phyloP scores from a whole-genome alignment of 371 early-diverging fungal species.

The Rhizopus delemar region DNA sequence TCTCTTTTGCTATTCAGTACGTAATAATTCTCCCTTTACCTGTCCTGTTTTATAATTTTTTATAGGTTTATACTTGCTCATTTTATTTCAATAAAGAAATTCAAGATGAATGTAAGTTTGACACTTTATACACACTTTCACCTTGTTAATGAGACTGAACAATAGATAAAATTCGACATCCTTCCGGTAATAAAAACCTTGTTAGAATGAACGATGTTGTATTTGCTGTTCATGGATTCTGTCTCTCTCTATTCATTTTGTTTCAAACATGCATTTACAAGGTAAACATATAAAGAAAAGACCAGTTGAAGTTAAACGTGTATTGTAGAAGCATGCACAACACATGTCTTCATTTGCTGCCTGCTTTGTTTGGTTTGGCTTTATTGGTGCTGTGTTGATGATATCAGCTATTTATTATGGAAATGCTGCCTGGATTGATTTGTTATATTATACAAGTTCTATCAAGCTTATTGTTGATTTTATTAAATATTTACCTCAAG shows the following conservation, averaged over 20 bases:
- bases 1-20: slow-evolving; percentile 74
- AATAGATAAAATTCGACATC: slow-evolving; percentile 58
- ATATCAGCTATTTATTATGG: slow-evolving; percentile 34
- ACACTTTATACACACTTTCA: no score
- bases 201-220: slow-evolving; percentile 82
- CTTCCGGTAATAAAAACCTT: slow-evolving; percentile 55
- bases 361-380: slow-evolving; percentile 36
- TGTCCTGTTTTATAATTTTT: not conserved
- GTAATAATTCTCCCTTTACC: not conserved
- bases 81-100: slow-evolving; percentile 62
- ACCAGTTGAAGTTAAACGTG: not conserved
- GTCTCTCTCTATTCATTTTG: slow-evolving; percentile 59
- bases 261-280: slow-evolving; percentile 69
- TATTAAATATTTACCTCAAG: slow-evolving; percentile 86
- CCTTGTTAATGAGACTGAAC: not conserved
- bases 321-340: slow-evolving; percentile 41
- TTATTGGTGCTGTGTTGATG: slow-evolving; percentile 38
- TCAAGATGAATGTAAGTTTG: slow-evolving; percentile 56
- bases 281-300: slow-evolving; percentile 32
- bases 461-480: slow-evolving; percentile 71
- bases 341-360: slow-evolving; percentile 40
- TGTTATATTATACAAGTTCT: slow-evolving; percentile 67
- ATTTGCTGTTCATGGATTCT: slow-evolving; percentile 78
- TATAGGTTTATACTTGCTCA: slow-evolving; percentile 64
- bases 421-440: slow-evolving; percentile 47